A percentile compares a stretch with the other conserved stretches of the same genome.
These are phyloP conservation scores for Evernia prunastri DNA, from an alignment of 495 filamentous ascomycete genomes.

Conservation along the genomic window DNA sequence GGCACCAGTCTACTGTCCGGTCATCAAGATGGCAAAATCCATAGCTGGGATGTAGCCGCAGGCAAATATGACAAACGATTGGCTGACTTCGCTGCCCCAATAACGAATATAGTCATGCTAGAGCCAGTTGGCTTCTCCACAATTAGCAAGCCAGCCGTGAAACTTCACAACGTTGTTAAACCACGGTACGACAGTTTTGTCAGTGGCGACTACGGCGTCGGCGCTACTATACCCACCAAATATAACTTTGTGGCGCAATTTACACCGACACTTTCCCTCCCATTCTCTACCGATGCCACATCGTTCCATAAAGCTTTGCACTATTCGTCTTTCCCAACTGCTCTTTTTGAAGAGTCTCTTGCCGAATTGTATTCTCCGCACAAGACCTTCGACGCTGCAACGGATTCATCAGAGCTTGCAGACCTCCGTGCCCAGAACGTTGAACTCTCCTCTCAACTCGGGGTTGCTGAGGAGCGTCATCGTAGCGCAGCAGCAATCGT, in stretches of 20 bases:
- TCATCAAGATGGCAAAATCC: constrained; percentile 72
- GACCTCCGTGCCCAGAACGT: constrained; percentile 21
- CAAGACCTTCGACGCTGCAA: not conserved
- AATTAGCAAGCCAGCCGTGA: constrained; percentile 35
- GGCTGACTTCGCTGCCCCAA: constrained; percentile 63
- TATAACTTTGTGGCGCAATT: constrained; percentile 68
- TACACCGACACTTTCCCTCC: constrained; percentile 25
- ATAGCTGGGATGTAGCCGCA: constrained; percentile 69
- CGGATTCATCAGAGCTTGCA: constrained; percentile 16
- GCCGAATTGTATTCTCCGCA: constrained; percentile 40
- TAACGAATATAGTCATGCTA: constrained; percentile 71
- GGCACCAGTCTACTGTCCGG: constrained; percentile 73
- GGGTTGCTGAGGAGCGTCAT: constrained; percentile 10
- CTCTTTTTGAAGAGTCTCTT: constrained; percentile 50
- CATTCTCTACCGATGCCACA: constrained; percentile 20
- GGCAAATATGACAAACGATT: constrained; percentile 55
- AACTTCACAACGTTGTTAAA: constrained; percentile 60
- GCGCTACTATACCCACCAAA: constrained; percentile 52
- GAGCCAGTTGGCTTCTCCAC: constrained; percentile 53
- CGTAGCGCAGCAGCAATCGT: constrained; percentile 16
- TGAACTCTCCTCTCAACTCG: constrained; percentile 18
- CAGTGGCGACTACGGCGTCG: constrained; percentile 35
- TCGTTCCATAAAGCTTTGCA: constrained; percentile 47
- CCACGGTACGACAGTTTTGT: constrained; percentile 52
- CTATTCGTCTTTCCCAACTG: constrained; percentile 46